phyloP scores from a whole-genome alignment of 768 basidiomycete species.

The Serpula lacrymans region DNA sequence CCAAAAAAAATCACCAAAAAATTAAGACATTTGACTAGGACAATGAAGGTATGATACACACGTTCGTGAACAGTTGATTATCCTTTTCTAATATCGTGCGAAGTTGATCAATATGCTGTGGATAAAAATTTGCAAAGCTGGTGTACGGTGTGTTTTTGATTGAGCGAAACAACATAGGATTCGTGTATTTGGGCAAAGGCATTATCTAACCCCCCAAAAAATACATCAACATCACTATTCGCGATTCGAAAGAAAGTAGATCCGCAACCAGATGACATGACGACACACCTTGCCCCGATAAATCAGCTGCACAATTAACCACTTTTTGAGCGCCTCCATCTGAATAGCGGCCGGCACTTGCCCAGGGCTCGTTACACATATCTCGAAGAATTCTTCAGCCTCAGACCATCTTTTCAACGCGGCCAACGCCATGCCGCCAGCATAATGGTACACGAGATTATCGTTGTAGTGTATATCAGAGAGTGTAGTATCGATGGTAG shows the following conservation, averaged over 20 bases:
- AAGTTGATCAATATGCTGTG: slow-evolving; percentile 47
- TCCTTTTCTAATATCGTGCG: slow-evolving; percentile 54
- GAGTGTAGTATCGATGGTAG: slow-evolving; percentile 54
- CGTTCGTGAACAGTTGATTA: slow-evolving; percentile 44
- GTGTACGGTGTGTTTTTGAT: slow-evolving; percentile 69
- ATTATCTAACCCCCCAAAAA: slow-evolving; percentile 33
- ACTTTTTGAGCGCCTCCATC: slow-evolving; percentile 84
- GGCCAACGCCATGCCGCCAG: slow-evolving; percentile 65
- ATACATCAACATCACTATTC: too few relatives aligned
- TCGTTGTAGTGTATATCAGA: slow-evolving; percentile 75
- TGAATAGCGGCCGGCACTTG: slow-evolving; percentile 64
- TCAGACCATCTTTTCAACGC: slow-evolving; percentile 63
- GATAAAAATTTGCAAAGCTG: slow-evolving; percentile 62
- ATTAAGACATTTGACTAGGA: neutral
- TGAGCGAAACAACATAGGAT: slow-evolving; percentile 50
- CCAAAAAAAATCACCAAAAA: neutral
- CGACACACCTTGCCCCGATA: slow-evolving; percentile 61
- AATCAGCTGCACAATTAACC: slow-evolving; percentile 76
- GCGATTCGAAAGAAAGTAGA: too few relatives aligned
- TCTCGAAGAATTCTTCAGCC: slow-evolving; percentile 79
- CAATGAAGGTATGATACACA: slow-evolving; percentile 27
- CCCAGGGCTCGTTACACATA: slow-evolving; percentile 64
- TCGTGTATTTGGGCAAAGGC: slow-evolving; percentile 72
- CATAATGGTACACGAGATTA: slow-evolving; percentile 82
- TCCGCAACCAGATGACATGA: too few relatives aligned